Evolutionary conservation across 768 basidiomycete species (phyloP).

Genomic region (Amanita thiersii): DNA sequence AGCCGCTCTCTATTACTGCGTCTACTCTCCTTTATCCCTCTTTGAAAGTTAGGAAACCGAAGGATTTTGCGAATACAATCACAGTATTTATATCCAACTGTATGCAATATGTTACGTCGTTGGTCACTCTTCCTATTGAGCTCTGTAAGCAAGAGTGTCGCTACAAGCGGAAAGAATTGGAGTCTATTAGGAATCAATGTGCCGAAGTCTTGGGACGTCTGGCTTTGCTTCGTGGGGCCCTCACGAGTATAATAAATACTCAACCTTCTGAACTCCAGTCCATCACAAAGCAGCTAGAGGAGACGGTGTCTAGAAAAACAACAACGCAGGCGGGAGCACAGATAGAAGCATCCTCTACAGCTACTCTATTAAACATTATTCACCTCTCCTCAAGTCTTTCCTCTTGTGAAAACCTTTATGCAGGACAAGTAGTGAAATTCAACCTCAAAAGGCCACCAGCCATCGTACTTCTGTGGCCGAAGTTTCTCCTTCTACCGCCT

Average conservation of each 20-base stretch:
- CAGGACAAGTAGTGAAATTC: slow-evolving; percentile 13
- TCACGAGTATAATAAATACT: slow-evolving; percentile 14
- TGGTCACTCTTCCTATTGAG: slow-evolving; percentile 45
- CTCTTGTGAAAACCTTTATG: slow-evolving; percentile 20
- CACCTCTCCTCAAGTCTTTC: slow-evolving; percentile 15
- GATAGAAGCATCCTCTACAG: background rate
- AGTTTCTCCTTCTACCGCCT: slow-evolving; percentile 69
- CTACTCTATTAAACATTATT: background rate
- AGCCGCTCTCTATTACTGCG: slow-evolving; percentile 15
- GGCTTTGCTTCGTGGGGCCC: slow-evolving; percentile 38
- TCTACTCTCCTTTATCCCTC: slow-evolving; percentile 12
- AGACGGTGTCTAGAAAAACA: slow-evolving; percentile 7
- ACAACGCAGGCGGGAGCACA: background rate
- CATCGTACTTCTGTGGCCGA: slow-evolving; percentile 74
- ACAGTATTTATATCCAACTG: slow-evolving; percentile 3
- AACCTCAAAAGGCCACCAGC: slow-evolving; percentile 60
- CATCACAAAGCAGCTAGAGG: slow-evolving; percentile 8
- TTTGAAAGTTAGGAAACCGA: slow-evolving; percentile 7
- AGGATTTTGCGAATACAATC: slow-evolving; percentile 1
- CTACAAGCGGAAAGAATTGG: slow-evolving; percentile 49
- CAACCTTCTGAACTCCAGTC: slow-evolving; percentile 5
- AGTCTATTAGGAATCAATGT: slow-evolving; percentile 56
- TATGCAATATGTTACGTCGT: background rate
- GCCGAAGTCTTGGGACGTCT: slow-evolving; percentile 64
- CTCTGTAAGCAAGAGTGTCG: slow-evolving; percentile 63